These are phyloP conservation scores for Calonectria multiphialidica DNA, from an alignment of 2,329 filamentous ascomycete genomes.

Conservation along the genomic window DNA sequence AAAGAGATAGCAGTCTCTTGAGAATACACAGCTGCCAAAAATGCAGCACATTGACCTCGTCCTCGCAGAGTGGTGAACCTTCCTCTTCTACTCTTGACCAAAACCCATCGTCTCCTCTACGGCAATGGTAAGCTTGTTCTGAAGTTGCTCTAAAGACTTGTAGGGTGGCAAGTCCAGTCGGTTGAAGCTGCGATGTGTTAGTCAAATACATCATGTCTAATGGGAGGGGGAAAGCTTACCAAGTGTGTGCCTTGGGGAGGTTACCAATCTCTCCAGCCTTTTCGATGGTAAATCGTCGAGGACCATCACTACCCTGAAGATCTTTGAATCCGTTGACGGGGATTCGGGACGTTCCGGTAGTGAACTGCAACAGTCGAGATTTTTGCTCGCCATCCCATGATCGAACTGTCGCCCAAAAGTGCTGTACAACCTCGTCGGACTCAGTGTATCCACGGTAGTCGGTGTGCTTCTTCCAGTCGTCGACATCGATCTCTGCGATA, in stretches of 20 bases:
- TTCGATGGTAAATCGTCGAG: conserved; percentile 96
- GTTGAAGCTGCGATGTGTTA: conserved; percentile 79
- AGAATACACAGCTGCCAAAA: conserved; percentile 33
- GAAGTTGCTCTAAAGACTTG: conserved; percentile 86
- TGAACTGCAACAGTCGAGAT: conserved; percentile 94
- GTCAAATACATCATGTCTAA: conserved; percentile 24
- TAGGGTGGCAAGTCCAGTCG: conserved; percentile 95
- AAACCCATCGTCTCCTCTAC: conserved; percentile 99
- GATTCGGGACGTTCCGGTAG: conserved; percentile 96
- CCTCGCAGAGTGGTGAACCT: conserved; percentile 30
- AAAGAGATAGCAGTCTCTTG: conserved; percentile 28
- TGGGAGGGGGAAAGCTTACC: conserved; percentile 70
- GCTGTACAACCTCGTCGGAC: conserved; percentile 95
- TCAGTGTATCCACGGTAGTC: conserved; percentile 99
- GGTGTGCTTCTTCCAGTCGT: conserved; percentile 99
- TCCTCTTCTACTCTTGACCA: conserved; percentile 83
- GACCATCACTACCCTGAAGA: conserved; percentile 95
- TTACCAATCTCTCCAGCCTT: conserved; percentile 94
- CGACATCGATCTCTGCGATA: conserved; percentile 99
- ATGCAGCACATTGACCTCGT: conserved; percentile 25
- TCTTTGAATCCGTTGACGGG: conserved; percentile 99
- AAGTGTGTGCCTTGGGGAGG: conserved; percentile 96
- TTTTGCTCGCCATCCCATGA: conserved; percentile 99
- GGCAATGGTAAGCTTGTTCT: conserved; percentile 93
- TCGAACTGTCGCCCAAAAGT: conserved; percentile 98